These are phyloP conservation scores for Solanum verrucosum DNA, from an alignment of 257 asterid genomes.

Conservation along the genomic window DNA sequence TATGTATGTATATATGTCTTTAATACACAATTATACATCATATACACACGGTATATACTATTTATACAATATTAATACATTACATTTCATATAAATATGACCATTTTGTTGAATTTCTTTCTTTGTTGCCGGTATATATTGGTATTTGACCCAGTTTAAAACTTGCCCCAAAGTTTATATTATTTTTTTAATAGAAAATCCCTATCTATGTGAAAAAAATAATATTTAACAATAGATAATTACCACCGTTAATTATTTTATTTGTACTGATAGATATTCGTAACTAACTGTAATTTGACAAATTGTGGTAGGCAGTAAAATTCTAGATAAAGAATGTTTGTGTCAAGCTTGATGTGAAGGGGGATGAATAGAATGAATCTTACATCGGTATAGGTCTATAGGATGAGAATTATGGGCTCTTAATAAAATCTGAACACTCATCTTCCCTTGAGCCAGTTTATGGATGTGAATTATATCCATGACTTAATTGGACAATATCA, in stretches of 20 bases:
- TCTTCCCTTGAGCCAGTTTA: not conserved
- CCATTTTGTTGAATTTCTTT: too few species aligned
- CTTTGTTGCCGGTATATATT: not conserved
- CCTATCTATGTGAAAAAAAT: not conserved
- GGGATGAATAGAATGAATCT: not conserved
- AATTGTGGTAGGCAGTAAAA: not conserved
- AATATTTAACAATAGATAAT: too few species aligned
- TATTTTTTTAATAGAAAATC: not conserved
- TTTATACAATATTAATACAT: too few species aligned
- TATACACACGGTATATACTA: too few species aligned
- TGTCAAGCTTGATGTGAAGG: not conserved
- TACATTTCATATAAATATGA: too few species aligned
- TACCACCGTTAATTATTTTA: too few species aligned
- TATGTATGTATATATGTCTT: too few species aligned
- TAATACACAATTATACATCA: not conserved
- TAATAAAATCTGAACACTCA: not conserved
- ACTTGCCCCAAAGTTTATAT: not conserved
- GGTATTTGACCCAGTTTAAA: not conserved
- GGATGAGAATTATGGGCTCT: not conserved
- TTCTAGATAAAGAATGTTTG: fast-evolving
- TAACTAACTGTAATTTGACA: too few species aligned
- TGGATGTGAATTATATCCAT: not conserved
- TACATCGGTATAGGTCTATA: not conserved
- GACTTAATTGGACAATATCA: too few species aligned
- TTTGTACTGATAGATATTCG: too few species aligned